Conservation (phyloP, 495 filamentous ascomycete genomes). For the Geopyxis carbonaria region DNA sequence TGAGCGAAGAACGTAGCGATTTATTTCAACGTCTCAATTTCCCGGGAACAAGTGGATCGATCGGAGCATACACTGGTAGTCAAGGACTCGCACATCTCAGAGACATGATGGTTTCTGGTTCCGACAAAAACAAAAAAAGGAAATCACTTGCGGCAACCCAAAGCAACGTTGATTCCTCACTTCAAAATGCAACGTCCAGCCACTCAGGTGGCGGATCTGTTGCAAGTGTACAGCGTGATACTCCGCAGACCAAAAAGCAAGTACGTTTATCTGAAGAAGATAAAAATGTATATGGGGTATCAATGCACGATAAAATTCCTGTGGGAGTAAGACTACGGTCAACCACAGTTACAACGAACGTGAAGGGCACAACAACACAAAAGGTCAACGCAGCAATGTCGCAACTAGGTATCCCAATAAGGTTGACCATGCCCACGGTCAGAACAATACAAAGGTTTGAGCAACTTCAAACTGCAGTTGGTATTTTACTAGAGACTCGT, state of each 20-base stretch:
- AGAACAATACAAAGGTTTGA: slow-evolving; percentile 69
- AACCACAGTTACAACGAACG: slow-evolving; percentile 15
- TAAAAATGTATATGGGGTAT: slow-evolving; percentile 63
- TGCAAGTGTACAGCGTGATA: slow-evolving; percentile 35
- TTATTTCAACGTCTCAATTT: slow-evolving; percentile 77
- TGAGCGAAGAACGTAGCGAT: slow-evolving; percentile 74
- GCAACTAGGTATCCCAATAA: slow-evolving; percentile 60
- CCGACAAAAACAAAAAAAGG: slow-evolving; percentile 77
- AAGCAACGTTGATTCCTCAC: not conserved
- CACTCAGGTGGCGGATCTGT: slow-evolving; percentile 7
- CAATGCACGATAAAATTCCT: slow-evolving; percentile 70
- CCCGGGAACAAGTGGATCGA: slow-evolving; percentile 49
- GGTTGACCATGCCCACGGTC: slow-evolving; percentile 72
- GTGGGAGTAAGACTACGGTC: slow-evolving; percentile 27
- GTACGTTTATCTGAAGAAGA: slow-evolving; percentile 55
- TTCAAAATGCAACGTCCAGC: slow-evolving; percentile 23
- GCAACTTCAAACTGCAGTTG: slow-evolving; percentile 54
- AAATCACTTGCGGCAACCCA: slow-evolving; percentile 24
- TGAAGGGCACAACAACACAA: slow-evolving; percentile 23
- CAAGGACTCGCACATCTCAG: slow-evolving; percentile 62
- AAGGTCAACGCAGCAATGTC: slow-evolving; percentile 36
- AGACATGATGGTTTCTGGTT: slow-evolving; percentile 52
- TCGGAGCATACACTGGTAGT: slow-evolving; percentile 55
- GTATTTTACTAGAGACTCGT: slow-evolving; percentile 57
- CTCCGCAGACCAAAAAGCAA: slow-evolving; percentile 29